Evolutionary conservation across 2,329 filamentous ascomycete genomes (phyloP).

Genomic region (Fusarium sterilihyphosum): DNA sequence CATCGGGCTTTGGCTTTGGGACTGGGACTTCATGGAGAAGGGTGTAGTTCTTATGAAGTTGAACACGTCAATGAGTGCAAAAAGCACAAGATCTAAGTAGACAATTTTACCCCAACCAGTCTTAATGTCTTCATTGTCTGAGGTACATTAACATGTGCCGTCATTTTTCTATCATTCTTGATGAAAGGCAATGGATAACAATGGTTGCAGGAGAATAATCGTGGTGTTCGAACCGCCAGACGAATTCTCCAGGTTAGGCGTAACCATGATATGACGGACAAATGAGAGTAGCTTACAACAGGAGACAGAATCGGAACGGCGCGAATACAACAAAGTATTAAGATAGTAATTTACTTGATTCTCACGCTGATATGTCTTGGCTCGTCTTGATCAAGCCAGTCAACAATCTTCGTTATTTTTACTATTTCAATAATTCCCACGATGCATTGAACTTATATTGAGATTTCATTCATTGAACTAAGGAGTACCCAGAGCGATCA

Average conservation of each 20-base stretch:
- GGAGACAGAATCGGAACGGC: not conserved
- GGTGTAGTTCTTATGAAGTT: conserved; percentile 22
- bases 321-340: not conserved
- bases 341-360: not conserved
- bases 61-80: not conserved
- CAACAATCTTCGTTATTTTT: not conserved
- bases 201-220: not conserved
- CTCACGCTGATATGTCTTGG: not conserved
- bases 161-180: not conserved
- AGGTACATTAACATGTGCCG: not conserved
- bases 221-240: not conserved
- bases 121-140: conserved; percentile 30
- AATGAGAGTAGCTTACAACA: not conserved
- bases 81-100: not conserved
- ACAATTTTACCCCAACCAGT: conserved; percentile 25
- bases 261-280: not conserved
- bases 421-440: not conserved
- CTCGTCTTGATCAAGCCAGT: not conserved
- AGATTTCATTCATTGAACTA: no score
- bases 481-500: not conserved
- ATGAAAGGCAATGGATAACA: not conserved
- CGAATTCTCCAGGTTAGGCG: not conserved
- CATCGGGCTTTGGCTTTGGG: conserved; percentile 6
- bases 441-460: not conserved
- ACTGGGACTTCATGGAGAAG: conserved; percentile 17